Evolutionary conservation across 768 basidiomycete genomes (phyloP).

Genomic region (Boletus rubroflammeus): DNA sequence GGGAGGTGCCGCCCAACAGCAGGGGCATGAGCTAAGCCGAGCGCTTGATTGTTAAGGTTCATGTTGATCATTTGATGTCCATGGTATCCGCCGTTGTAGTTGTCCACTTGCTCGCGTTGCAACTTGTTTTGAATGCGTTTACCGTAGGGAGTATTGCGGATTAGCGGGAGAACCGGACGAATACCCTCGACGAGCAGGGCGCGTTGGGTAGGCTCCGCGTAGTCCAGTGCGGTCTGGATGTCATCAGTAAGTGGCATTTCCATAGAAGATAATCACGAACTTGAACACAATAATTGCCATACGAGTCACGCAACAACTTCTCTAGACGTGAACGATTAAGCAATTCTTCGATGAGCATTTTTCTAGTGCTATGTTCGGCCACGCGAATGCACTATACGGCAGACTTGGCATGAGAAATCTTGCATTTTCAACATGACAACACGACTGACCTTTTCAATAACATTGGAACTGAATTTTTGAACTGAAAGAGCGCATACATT

Average conservation of each 20-base stretch:
- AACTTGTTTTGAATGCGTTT: constrained; percentile 99
- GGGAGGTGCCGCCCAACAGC: constrained; percentile 54
- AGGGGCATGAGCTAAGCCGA: constrained; percentile 41
- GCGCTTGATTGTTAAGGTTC: constrained; percentile 51
- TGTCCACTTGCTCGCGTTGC: constrained; percentile 87
- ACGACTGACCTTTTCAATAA: constrained; percentile 81
- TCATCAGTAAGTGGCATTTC: constrained; percentile 15
- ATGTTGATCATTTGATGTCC: constrained; percentile 61
- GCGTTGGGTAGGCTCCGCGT: constrained; percentile 92
- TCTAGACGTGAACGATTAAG: constrained; percentile 93
- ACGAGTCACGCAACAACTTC: constrained; percentile 93
- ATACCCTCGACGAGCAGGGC: constrained; percentile 94
- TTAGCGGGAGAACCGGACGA: constrained; percentile 95
- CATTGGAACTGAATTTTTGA: constrained; percentile 99
- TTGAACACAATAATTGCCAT: constrained; percentile 94
- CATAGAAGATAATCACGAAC: constrained; percentile 35
- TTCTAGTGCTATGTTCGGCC: constrained; percentile 91
- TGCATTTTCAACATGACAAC: not conserved
- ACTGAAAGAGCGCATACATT: constrained; percentile 97
- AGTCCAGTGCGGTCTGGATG: constrained; percentile 88
- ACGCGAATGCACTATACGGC: constrained; percentile 72
- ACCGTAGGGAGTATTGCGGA: constrained; percentile 98
- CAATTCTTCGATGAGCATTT: constrained; percentile 91
- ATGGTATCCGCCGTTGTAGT: constrained; percentile 53
- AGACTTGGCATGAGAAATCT: not conserved